These are phyloP conservation scores for Ceratocystis eucalypticola DNA, from an alignment of 2,329 filamentous ascomycete species.

Conservation along the genomic window DNA sequence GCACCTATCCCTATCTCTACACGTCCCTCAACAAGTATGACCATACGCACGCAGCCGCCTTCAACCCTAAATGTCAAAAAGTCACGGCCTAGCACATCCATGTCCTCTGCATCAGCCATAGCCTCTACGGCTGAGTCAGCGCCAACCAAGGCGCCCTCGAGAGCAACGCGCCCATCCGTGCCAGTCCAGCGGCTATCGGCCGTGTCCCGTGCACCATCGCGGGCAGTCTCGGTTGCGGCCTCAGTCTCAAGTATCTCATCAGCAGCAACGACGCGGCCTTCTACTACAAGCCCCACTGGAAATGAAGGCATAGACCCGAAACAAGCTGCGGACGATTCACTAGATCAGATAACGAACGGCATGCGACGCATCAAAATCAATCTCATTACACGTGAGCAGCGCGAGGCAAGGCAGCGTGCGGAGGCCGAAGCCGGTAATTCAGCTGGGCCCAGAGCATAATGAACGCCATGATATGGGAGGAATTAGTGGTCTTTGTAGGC, in stretches of 20 bases:
- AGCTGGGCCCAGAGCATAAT: background rate
- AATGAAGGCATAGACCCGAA: background rate
- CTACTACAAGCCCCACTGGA: slow-evolving; percentile 16
- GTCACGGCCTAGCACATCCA: slow-evolving; percentile 15
- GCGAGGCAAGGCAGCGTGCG: slow-evolving; percentile 30
- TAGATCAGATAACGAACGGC: slow-evolving; percentile 43
- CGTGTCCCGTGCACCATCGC: slow-evolving; percentile 8
- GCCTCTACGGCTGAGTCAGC: background rate
- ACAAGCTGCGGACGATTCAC: slow-evolving; percentile 27
- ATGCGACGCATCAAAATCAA: slow-evolving; percentile 53
- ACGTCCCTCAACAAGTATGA: slow-evolving; percentile 12
- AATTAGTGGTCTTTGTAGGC: background rate
- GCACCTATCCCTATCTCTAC: background rate
- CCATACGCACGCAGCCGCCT: background rate
- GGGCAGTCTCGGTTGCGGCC: slow-evolving; percentile 6
- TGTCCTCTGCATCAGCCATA: background rate
- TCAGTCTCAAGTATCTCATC: background rate
- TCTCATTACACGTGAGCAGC: slow-evolving; percentile 44
- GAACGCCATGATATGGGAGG: background rate
- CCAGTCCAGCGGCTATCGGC: slow-evolving; percentile 4
- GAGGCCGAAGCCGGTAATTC: slow-evolving; percentile 6
- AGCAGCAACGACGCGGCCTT: slow-evolving; percentile 13
- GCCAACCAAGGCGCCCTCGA: background rate
- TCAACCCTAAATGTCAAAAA: slow-evolving; percentile 15
- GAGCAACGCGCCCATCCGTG: background rate